Conservation (phyloP, 2,329 filamentous ascomycete species). For the Trichoderma harzianum region DNA sequence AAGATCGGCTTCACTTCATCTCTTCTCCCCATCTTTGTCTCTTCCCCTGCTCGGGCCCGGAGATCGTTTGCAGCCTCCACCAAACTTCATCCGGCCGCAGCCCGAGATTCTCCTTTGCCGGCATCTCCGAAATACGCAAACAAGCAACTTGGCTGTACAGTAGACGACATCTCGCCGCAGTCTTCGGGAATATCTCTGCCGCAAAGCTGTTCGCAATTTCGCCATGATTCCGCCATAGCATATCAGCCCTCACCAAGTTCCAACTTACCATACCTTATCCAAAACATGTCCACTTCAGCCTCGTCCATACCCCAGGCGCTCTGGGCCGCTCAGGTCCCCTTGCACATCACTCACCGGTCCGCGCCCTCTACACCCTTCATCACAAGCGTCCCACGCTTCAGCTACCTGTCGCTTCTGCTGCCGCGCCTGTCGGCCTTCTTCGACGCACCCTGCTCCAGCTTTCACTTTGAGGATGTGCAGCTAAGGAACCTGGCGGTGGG, state of each 20-base stretch:
- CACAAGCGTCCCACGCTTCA: constrained; percentile 54
- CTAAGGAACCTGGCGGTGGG: constrained; percentile 53
- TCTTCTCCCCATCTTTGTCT: background rate
- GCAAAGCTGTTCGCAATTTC: background rate
- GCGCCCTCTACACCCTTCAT: constrained; percentile 49
- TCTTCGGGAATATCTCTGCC: background rate
- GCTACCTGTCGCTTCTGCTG: constrained; percentile 56
- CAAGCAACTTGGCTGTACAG: background rate
- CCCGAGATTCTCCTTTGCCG: background rate
- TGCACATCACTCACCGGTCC: constrained; percentile 52
- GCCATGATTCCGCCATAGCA: constrained; percentile 17
- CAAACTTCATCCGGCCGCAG: background rate
- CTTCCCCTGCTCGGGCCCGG: background rate
- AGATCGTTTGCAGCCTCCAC: background rate
- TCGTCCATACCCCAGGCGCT: constrained; percentile 43
- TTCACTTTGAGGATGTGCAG: constrained; percentile 54
- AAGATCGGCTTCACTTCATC: background rate
- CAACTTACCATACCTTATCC: background rate
- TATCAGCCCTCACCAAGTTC: background rate
- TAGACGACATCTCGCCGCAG: background rate
- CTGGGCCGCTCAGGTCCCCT: constrained; percentile 53
- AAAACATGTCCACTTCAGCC: constrained; percentile 1
- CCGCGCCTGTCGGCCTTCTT: constrained; percentile 55
- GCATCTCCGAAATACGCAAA: background rate
- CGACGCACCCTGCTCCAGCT: constrained; percentile 53